Evolutionary conservation across 1,284 basidiomycete species (phyloP), one percentile per base, ranked within the genome.

Genomic region (Apiotrichum gracile): DNA sequence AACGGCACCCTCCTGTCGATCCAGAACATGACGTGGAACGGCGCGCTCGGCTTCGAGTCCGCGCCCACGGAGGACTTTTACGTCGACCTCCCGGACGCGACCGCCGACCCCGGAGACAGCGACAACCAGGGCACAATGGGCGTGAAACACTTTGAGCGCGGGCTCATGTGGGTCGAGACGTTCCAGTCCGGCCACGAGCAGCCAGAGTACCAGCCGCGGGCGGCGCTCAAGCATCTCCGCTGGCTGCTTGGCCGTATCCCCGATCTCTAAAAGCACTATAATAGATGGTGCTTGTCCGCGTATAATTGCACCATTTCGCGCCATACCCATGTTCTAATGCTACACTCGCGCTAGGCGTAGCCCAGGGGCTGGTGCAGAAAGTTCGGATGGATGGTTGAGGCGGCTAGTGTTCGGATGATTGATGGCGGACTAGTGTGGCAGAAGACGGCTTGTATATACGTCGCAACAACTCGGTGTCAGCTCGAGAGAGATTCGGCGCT

Each of bases 11-110:
- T 64, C 8, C 52, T 67, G 9, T 51, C 62, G 1, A 65, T 68
- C 46, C 66, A 68, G 58, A 65, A 65, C 51, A 58, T 68, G 57
- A 68, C 66, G 13, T 68, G 66, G 66, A 56, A 54, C 46, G 66
- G 65, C 19, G 31, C 54, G 26, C 45, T 59, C 31, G 60, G 60
- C 8, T 61, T 61, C 52, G 54, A 61, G 48, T 16, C 39, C 13
- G 16, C 34, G 35, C 60, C 60, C 7, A 45, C 19, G 34, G 42
- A 43, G 16, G 24, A 8, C 2, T 43, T 43, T 13, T 16, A 17
- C 13, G 42, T 43, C n/a, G 42, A 43, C n/a, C 10, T 16, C 12
- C 25, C 13, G 25, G 35, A 35, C 16, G 21, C 1, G 9, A 25
- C 29, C 19, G 6, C 4, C 13, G 21, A 24, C 22, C 5, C 9